Evolutionary conservation across 2,329 filamentous ascomycete genomes (phyloP).

Genomic region (Botryosphaeria dothidea): DNA sequence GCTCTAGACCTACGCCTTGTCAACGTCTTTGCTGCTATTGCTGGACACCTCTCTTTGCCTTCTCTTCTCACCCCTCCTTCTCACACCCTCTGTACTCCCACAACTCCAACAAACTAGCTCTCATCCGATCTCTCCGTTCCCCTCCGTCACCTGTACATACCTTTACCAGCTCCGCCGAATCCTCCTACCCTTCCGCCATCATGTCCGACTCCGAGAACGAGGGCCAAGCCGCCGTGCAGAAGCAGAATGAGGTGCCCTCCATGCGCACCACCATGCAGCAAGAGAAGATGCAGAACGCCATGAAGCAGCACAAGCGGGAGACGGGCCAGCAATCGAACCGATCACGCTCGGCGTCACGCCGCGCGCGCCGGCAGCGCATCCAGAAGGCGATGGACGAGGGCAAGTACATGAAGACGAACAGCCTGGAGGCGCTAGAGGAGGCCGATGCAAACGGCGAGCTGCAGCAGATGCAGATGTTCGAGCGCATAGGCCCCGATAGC

Average conservation of each 20-base stretch:
- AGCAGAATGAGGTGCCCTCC: slow-evolving; percentile 27
- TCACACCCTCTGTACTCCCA: background rate
- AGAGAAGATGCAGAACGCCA: slow-evolving; percentile 45
- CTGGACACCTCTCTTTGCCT: background rate
- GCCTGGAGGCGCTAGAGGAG: slow-evolving; percentile 52
- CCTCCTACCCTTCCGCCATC: slow-evolving; percentile 21
- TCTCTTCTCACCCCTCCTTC: background rate
- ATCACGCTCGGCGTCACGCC: slow-evolving; percentile 49
- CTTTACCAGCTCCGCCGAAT: background rate
- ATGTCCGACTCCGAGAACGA: slow-evolving; percentile 37
- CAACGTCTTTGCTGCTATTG: slow-evolving; percentile 7
- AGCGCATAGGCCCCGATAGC: slow-evolving; percentile 57
- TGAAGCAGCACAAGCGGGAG: slow-evolving; percentile 41
- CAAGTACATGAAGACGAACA: slow-evolving; percentile 54
- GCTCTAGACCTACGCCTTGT: slow-evolving; percentile 21
- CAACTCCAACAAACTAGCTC: background rate
- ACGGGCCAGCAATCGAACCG: slow-evolving; percentile 43
- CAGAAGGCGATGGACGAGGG: slow-evolving; percentile 47
- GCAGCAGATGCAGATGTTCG: slow-evolving; percentile 52
- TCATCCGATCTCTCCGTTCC: background rate
- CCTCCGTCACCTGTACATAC: slow-evolving; percentile 4
- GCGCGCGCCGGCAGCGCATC: slow-evolving; percentile 49
- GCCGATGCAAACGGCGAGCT: slow-evolving; percentile 53
- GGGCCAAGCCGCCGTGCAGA: background rate
- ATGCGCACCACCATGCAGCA: slow-evolving; percentile 48